phyloP scores from a whole-genome alignment of 495 filamentous ascomycete genomes.

The Choiromyces venosus region DNA sequence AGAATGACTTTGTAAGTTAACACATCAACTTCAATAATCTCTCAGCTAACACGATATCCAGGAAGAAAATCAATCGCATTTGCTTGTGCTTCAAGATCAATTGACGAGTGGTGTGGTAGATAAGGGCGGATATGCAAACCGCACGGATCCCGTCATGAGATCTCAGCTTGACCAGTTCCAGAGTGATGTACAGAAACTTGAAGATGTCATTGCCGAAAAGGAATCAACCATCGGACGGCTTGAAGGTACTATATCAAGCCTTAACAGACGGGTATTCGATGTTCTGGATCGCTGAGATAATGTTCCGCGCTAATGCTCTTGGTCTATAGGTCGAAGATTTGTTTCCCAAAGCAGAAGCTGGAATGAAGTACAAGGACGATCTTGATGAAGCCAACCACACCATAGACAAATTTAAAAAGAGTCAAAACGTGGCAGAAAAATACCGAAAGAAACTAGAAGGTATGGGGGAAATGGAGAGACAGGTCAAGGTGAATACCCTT shows the following conservation, averaged over 20 bases:
- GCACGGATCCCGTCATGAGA: conserved; percentile 33
- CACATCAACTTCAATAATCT: neutral
- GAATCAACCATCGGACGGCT: conserved; percentile 33
- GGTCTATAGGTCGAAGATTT: conserved; percentile 35
- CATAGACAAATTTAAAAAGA: conserved; percentile 41
- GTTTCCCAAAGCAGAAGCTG: conserved; percentile 35
- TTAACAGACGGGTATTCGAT: conserved; percentile 30
- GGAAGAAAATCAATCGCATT: conserved; percentile 35
- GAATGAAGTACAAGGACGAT: conserved; percentile 41
- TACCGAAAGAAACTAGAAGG: conserved; percentile 42
- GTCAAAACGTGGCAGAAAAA: conserved; percentile 41
- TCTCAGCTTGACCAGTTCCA: conserved; percentile 37
- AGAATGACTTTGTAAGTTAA: conserved; percentile 30
- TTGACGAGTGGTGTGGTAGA: conserved; percentile 24
- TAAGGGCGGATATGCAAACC: conserved; percentile 27
- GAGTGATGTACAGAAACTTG: conserved; percentile 39
- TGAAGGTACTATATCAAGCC: conserved; percentile 31
- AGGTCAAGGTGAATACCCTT: conserved; percentile 33
- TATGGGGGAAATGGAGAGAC: conserved; percentile 41
- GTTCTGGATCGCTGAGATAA: neutral
- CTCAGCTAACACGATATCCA: conserved; percentile 1
- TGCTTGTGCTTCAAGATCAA: conserved; percentile 34
- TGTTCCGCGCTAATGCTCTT: neutral
- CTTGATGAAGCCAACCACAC: conserved; percentile 42
- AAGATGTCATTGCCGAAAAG: conserved; percentile 41